Conservation (phyloP, 257 asterid species). For the Salvia hispanica region DNA sequence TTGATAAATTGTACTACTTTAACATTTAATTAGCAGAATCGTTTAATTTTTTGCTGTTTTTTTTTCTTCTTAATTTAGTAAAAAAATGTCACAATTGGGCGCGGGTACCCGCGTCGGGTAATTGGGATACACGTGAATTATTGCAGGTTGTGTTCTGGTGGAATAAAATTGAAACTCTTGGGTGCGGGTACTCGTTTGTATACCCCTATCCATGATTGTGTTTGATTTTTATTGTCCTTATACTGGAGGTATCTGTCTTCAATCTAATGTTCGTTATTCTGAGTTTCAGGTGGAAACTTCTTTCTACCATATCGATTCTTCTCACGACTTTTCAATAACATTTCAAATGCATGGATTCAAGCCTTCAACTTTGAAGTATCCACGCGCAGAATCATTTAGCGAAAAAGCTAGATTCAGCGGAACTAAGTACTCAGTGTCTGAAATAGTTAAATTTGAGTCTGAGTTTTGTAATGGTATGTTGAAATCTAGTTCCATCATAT, state of each 20-base stretch:
- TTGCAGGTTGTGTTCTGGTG: too few species aligned
- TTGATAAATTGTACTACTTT: too few species aligned
- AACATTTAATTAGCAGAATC: too few species aligned
- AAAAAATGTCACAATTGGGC: too few species aligned
- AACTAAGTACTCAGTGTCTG: constrained; percentile 76
- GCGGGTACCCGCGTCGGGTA: too few species aligned
- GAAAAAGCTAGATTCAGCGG: constrained; percentile 81
- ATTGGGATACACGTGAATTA: too few species aligned
- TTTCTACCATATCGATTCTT: constrained; percentile 83
- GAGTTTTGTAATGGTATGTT: constrained; percentile 61
- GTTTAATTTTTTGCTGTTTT: too few species aligned
- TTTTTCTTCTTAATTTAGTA: too few species aligned
- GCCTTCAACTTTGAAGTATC: constrained; percentile 73
- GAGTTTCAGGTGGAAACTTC: constrained; percentile 90
- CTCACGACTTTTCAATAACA: constrained; percentile 76
- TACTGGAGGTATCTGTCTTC: constrained; percentile 13
- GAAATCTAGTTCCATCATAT: constrained; percentile 19
- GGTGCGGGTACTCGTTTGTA: too few species aligned
- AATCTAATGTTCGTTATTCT: constrained; percentile 25
- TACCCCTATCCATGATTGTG: constrained; percentile 2
- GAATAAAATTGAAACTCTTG: too few species aligned
- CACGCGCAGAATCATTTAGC: constrained; percentile 85
- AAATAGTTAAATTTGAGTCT: constrained; percentile 71
- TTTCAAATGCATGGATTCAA: constrained; percentile 66
- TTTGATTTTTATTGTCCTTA: constrained; percentile 20